Conservation (phyloP, 1,284 basidiomycete species). For the Cryptococcus sp. region DNA sequence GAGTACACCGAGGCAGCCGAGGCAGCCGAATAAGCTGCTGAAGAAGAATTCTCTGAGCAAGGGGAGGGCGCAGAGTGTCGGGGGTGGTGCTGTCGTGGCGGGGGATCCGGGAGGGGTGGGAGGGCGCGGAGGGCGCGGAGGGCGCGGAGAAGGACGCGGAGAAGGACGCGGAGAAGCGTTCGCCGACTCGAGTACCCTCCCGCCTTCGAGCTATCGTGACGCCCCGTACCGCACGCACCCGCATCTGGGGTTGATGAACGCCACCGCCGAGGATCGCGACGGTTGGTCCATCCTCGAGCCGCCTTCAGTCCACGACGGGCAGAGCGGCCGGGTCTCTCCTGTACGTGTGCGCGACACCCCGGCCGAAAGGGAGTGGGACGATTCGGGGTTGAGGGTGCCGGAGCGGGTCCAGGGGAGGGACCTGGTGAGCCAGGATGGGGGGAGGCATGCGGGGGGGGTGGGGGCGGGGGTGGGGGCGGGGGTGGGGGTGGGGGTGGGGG, state of each 20-base stretch:
- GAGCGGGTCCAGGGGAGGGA: background rate
- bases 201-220: background rate
- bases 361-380: background rate
- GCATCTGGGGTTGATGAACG: slow-evolving; percentile 6
- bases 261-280: slow-evolving; percentile 1
- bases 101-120: background rate
- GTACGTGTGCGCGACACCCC: background rate
- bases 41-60: slow-evolving; percentile 26
- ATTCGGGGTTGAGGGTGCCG: background rate
- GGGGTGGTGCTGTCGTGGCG: background rate
- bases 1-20: too few relatives aligned
- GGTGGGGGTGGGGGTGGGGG: too few relatives aligned
- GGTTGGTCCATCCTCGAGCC: slow-evolving; percentile 9
- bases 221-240: background rate
- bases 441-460: too few relatives aligned
- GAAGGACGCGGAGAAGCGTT: too few relatives aligned
- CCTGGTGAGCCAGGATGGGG: background rate
- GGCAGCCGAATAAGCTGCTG: slow-evolving; percentile 22
- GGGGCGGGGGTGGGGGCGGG: too few relatives aligned
- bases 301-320: background rate
- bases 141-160: too few relatives aligned
- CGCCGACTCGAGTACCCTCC: background rate
- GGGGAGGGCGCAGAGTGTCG: slow-evolving; percentile 1
- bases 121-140: background rate
- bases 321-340: background rate